Conservation (phyloP, 495 filamentous ascomycete genomes). For the Hyaloscypha variabilis region DNA sequence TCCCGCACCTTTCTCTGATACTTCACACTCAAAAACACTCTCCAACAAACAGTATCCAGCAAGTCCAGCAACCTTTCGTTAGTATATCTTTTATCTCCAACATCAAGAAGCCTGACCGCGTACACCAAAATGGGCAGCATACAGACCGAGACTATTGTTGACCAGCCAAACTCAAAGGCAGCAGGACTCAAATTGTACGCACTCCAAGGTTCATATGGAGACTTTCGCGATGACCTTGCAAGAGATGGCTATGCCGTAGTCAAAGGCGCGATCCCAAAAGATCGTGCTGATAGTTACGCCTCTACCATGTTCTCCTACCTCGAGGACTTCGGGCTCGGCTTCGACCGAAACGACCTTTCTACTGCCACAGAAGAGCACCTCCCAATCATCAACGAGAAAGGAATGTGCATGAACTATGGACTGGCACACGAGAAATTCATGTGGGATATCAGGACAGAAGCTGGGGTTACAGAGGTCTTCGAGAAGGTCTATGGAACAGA, state of each 20-base stretch:
- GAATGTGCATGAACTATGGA: constrained; percentile 44
- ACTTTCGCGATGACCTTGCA: constrained; percentile 32
- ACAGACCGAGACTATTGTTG: no score
- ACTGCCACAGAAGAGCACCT: constrained; percentile 41
- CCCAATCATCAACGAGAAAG: constrained; percentile 45
- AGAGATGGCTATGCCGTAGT: constrained; percentile 47
- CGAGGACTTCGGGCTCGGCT: constrained; percentile 44
- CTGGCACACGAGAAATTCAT: constrained; percentile 46
- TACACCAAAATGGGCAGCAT: no score
- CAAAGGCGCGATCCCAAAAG: constrained; percentile 46
- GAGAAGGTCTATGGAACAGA: constrained; percentile 43
- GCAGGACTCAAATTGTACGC: no score
- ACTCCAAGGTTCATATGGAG: no score
- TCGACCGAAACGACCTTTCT: constrained; percentile 39
- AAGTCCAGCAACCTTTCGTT: no score
- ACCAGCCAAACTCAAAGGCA: no score
- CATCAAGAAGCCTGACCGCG: no score
- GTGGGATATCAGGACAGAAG: constrained; percentile 45
- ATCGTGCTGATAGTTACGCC: constrained; percentile 40
- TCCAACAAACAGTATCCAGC: no score
- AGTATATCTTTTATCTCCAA: no score
- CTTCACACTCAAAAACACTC: no score
- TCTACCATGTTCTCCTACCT: constrained; percentile 41
- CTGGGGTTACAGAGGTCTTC: constrained; percentile 44
- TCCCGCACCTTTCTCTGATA: no score